phyloP scores from a whole-genome alignment of 2,329 filamentous ascomycete genomes.

The Shiraia sp. region DNA sequence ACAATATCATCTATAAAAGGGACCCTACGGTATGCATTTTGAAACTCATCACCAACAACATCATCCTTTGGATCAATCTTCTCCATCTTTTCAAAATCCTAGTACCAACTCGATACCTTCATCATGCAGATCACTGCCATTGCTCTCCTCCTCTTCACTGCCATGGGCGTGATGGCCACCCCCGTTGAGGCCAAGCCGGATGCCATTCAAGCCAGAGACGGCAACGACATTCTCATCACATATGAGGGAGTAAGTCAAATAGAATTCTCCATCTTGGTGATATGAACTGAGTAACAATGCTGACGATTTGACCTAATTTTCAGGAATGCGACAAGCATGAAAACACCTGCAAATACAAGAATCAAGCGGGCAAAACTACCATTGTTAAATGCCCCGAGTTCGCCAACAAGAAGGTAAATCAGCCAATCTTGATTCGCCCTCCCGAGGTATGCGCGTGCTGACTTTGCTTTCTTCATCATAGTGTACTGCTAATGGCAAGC shows the following conservation, averaged over 20 bases:
- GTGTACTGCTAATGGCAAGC: not conserved
- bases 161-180: conserved; percentile 1
- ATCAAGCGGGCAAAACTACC: not conserved
- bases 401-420: not conserved
- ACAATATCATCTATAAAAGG: no score
- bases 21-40: no score
- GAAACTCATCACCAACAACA: no score
- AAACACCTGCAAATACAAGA: conserved; percentile 1
- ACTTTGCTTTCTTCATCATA: not conserved
- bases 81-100: not conserved
- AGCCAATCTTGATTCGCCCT: no score
- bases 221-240: not conserved
- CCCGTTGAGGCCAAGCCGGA: conserved; percentile 1
- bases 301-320: not conserved
- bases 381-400: not conserved
- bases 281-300: no score
- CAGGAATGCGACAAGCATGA: not conserved
- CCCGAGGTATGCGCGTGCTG: not conserved
- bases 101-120: not conserved
- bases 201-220: not conserved
- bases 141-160: conserved; percentile 1
- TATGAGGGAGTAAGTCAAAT: not conserved
- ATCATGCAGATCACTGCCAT: conserved; percentile 1
- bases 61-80: not conserved
- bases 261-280: not conserved